Evolutionary conservation across 352 stramenopile genomes (phyloP).

Genomic region (Globisporangium iwayamae): DNA sequence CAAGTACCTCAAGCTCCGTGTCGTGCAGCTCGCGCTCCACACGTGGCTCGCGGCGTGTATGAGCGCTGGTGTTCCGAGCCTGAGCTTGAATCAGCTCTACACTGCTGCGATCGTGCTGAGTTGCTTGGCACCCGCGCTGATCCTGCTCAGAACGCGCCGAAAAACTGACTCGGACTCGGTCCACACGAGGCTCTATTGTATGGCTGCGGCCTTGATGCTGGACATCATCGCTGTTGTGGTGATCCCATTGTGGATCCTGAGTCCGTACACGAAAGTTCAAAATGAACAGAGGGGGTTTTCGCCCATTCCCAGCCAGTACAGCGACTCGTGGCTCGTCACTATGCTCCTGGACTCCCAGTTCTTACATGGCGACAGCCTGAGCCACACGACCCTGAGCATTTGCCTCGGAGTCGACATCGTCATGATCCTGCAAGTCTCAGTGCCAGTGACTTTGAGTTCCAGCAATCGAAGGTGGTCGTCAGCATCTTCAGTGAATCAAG

Average conservation of each 20-base stretch:
- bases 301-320: conserved; percentile 1
- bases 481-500: neutral
- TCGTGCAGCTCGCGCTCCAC: conserved; percentile 6
- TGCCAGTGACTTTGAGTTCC: neutral
- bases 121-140: conserved; percentile 1
- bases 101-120: conserved; percentile 2
- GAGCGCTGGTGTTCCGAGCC: neutral
- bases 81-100: neutral
- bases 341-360: conserved; percentile 14
- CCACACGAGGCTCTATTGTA: neutral
- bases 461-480: neutral
- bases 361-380: neutral
- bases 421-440: neutral
- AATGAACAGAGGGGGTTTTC: neutral
- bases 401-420: conserved; percentile 1
- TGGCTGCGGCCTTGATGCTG: neutral
- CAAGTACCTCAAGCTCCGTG: neutral
- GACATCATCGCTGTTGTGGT: conserved; percentile 3
- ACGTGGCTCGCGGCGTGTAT: neutral
- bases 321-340: conserved; percentile 4
- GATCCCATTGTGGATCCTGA: neutral
- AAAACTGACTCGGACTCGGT: neutral
- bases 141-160: neutral
- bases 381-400: neutral
- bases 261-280: neutral